Percentiles rank a stretch among this genome's conserved stretches.
Evolutionary conservation across 805 yeast species (phyloP).

Genomic region (Cyberlindnera mississippiensis): DNA sequence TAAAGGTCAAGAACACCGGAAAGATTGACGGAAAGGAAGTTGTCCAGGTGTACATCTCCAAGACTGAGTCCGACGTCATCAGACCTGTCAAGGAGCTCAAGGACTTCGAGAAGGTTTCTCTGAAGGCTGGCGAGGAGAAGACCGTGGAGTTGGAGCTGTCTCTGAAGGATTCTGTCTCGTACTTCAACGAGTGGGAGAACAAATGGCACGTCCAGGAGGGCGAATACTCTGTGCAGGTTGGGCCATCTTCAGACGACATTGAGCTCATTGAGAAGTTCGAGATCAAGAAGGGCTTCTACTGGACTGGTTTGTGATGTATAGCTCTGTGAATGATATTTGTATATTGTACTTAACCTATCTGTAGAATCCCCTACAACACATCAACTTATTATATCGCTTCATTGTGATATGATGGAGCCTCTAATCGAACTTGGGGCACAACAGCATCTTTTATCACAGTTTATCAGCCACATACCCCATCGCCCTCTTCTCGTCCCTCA

Average conservation of each 20-base stretch:
- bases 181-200: conserved; percentile 44
- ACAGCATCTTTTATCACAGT: too few species aligned
- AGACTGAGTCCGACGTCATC: conserved; percentile 31
- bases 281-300: conserved; percentile 20
- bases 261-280: conserved; percentile 21
- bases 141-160: conserved; percentile 35
- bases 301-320: conserved; percentile 18
- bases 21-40: conserved; percentile 46
- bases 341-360: too few species aligned
- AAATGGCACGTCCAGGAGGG: conserved; percentile 53
- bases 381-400: too few species aligned
- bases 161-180: conserved; percentile 48
- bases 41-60: conserved; percentile 49
- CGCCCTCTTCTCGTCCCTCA: too few species aligned
- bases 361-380: too few species aligned
- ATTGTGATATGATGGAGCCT: too few species aligned
- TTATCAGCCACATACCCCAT: too few species aligned
- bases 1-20: conserved; percentile 47
- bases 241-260: conserved; percentile 33
- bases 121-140: conserved; percentile 42
- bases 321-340: too few species aligned
- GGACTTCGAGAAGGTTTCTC: conserved; percentile 47
- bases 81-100: conserved; percentile 60
- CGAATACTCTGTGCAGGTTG: conserved; percentile 46
- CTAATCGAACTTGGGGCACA: too few species aligned